Percentiles rank a stretch among this genome's conserved stretches.
Evolutionary conservation across 441 rosid genomes (phyloP).

Genomic region (Daphne laureola): DNA sequence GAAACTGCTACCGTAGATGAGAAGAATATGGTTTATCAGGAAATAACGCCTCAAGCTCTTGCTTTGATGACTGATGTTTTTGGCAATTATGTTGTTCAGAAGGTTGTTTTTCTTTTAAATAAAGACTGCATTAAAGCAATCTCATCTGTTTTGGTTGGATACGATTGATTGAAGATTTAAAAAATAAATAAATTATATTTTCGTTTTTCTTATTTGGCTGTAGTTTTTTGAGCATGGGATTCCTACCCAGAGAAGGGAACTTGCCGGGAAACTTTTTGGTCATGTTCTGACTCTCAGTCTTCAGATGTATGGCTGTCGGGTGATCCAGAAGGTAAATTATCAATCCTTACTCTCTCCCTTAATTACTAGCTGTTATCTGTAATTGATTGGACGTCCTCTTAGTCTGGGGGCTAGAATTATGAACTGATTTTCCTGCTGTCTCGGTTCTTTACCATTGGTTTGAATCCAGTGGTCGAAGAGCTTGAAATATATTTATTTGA

Average conservation of each 20-base stretch:
- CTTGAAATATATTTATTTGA: too few species aligned
- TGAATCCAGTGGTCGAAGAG: too few species aligned
- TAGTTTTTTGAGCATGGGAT: constrained; percentile 92
- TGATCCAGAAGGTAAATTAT: constrained; percentile 67
- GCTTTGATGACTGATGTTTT: constrained; percentile 86
- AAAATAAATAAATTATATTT: too few species aligned
- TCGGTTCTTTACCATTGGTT: too few species aligned
- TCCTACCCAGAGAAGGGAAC: constrained; percentile 59
- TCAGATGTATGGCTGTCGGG: constrained; percentile 89
- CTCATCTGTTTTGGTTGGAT: not conserved
- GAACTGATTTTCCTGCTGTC: not conserved
- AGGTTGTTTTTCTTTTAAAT: constrained; percentile 30
- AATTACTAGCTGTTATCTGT: not conserved
- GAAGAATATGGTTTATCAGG: constrained; percentile 75
- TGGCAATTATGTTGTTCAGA: constrained; percentile 90
- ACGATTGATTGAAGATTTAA: not conserved
- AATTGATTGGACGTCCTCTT: not conserved
- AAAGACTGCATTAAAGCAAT: too few species aligned
- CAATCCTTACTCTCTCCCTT: constrained; percentile 4
- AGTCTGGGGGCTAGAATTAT: not conserved
- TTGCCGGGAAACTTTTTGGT: constrained; percentile 54
- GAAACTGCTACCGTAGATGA: constrained; percentile 77
- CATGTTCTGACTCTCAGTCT: constrained; percentile 66
- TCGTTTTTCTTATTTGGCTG: not conserved
- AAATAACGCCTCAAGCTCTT: constrained; percentile 76